Evolutionary conservation across 2,329 filamentous ascomycete genomes (phyloP).

Genomic region (Sclerotinia minor): DNA sequence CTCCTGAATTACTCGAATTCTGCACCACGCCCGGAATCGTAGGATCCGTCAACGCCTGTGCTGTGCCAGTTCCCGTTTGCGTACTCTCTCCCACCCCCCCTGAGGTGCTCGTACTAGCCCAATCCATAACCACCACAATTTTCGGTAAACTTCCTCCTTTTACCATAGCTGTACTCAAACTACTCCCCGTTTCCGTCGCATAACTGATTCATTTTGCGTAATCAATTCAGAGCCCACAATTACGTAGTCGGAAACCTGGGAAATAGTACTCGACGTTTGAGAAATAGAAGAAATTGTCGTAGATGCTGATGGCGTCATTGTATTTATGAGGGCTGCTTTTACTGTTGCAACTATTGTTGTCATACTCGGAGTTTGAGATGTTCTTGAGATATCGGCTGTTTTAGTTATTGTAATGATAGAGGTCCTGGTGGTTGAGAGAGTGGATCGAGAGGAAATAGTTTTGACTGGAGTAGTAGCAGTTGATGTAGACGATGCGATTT

Average conservation of each 20-base stretch:
- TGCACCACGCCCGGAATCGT: background rate
- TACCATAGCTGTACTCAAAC: background rate
- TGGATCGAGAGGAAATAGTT: background rate
- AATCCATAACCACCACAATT: slow-evolving; percentile 21
- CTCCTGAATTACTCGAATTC: background rate
- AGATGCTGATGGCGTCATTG: background rate
- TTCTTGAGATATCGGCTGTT: background rate
- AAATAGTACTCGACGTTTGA: background rate
- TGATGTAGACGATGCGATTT: background rate
- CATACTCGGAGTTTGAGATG: background rate
- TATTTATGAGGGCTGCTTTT: background rate
- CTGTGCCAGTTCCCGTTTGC: background rate
- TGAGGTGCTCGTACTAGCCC: background rate
- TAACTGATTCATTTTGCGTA: background rate
- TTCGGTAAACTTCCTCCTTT: background rate
- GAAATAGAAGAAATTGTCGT: background rate
- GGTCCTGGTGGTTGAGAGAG: background rate
- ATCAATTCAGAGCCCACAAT: background rate
- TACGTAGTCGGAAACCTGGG: background rate
- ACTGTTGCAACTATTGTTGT: background rate
- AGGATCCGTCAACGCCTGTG: background rate
- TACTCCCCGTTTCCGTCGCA: background rate
- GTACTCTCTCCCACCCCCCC: background rate
- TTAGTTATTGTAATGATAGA: background rate
- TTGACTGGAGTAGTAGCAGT: background rate